Evolutionary conservation across 768 basidiomycete genomes (phyloP).

Genomic region (Mycena rebaudengoi): DNA sequence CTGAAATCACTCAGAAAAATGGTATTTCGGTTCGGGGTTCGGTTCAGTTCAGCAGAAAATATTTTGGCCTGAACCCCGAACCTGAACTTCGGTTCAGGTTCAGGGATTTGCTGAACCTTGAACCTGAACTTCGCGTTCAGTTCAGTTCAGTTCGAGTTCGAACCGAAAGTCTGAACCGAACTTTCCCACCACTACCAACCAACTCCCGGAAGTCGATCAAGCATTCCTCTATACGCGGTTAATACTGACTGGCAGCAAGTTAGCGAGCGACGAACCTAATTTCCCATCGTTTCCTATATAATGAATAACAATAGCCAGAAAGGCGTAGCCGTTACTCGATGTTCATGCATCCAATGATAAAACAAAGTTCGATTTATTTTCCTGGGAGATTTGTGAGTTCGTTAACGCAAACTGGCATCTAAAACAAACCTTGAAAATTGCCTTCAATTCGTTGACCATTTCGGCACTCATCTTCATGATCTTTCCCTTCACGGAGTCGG

Average conservation of each 20-base stretch:
- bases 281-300: conserved; percentile 34
- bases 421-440: neutral
- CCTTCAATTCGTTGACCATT: neutral
- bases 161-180: too few species aligned
- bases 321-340: conserved; percentile 39
- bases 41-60: too few species aligned
- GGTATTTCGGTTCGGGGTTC: too few species aligned
- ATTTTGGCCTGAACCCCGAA: too few species aligned
- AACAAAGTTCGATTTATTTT: neutral
- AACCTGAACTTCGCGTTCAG: too few species aligned
- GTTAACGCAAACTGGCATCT: neutral
- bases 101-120: too few species aligned
- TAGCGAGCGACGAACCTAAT: conserved; percentile 32
- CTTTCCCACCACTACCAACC: too few species aligned
- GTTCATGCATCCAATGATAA: conserved; percentile 41
- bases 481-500: neutral
- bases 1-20: too few species aligned
- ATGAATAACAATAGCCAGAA: conserved; percentile 38
- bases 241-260: too few species aligned
- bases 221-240: neutral
- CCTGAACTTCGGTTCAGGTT: too few species aligned
- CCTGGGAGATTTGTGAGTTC: neutral
- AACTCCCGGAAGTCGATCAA: too few species aligned
- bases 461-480: neutral
- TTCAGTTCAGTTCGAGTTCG: too few species aligned